Evolutionary conservation across 108 stramenopile genomes (phyloP).

Genomic region (Conticribra weissflogii): DNA sequence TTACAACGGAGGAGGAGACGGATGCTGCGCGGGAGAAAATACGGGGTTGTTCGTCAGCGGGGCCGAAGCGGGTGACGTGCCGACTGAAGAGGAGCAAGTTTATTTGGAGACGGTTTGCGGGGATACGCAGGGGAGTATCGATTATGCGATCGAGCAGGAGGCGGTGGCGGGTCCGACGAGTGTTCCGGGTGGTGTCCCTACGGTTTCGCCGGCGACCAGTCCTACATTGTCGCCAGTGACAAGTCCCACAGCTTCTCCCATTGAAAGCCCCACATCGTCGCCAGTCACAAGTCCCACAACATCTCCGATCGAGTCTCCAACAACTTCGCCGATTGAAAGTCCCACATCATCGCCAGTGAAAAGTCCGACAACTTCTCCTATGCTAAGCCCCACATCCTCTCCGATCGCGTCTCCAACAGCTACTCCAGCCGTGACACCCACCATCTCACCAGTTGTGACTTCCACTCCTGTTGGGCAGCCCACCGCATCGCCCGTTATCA

Average conservation of each 20-base stretch:
- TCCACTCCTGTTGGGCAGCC: not conserved
- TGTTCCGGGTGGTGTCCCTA: not conserved
- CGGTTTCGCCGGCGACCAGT: not conserved
- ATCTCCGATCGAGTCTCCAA: not conserved
- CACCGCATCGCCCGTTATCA: not conserved
- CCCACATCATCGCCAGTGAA: not conserved
- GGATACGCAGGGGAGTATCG: constrained; percentile 37
- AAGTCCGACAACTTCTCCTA: not conserved
- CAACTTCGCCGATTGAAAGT: not conserved
- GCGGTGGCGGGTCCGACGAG: not conserved
- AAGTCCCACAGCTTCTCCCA: not conserved
- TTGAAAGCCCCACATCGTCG: not conserved
- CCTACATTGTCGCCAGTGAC: not conserved
- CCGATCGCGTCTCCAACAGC: not conserved
- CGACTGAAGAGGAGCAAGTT: constrained; percentile 15
- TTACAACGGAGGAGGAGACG: not conserved
- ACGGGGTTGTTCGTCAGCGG: constrained; percentile 25
- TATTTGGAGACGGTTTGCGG: constrained; percentile 34
- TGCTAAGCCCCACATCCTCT: not conserved
- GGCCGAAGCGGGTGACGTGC: constrained; percentile 16
- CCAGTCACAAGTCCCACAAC: not conserved
- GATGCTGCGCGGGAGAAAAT: constrained; percentile 22
- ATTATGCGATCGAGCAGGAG: constrained; percentile 26
- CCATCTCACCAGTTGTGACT: not conserved
- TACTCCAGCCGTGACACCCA: not conserved